Percentiles rank a stretch among this genome's conserved stretches.
Conservation (phyloP, 164 flowering plant genomes). For the Taxillus chinensis region DNA sequence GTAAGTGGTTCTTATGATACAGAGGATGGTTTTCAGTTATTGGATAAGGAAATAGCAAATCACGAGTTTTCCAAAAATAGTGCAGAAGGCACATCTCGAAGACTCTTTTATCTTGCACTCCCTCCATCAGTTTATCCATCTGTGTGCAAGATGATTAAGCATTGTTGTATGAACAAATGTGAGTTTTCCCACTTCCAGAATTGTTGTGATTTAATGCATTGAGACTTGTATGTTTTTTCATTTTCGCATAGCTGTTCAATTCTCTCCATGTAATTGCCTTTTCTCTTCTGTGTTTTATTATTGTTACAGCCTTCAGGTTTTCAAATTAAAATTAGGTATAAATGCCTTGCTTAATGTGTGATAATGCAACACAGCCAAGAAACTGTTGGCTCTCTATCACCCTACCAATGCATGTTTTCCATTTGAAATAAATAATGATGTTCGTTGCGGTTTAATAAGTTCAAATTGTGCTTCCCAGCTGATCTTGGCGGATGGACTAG, state of each 20-base stretch:
- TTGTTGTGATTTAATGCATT: too few species aligned
- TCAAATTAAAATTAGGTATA: background rate
- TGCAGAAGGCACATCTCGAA: constrained; percentile 66
- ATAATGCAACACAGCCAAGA: too few species aligned
- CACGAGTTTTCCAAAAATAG: constrained; percentile 61
- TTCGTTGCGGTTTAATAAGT: background rate
- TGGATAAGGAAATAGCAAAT: constrained; percentile 74
- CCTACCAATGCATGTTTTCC: background rate
- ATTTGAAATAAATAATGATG: background rate
- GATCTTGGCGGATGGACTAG: constrained; percentile 99
- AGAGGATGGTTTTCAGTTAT: constrained; percentile 55
- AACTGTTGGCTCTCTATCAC: background rate
- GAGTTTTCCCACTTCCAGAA: constrained; percentile 7
- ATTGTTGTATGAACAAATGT: constrained; percentile 75
- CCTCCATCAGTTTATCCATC: constrained; percentile 99
- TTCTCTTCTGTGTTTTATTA: too few species aligned
- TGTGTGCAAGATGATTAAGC: constrained; percentile 83
- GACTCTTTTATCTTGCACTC: constrained; percentile 94
- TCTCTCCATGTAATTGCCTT: too few species aligned
- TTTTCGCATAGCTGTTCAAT: background rate
- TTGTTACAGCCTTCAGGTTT: background rate
- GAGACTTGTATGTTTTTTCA: background rate
- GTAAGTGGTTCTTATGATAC: constrained; percentile 81
- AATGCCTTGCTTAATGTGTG: background rate
- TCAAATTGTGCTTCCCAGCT: constrained; percentile 37